phyloP scores from a whole-genome alignment of 345 rosid species.

The Aquilaria yunnanensis region DNA sequence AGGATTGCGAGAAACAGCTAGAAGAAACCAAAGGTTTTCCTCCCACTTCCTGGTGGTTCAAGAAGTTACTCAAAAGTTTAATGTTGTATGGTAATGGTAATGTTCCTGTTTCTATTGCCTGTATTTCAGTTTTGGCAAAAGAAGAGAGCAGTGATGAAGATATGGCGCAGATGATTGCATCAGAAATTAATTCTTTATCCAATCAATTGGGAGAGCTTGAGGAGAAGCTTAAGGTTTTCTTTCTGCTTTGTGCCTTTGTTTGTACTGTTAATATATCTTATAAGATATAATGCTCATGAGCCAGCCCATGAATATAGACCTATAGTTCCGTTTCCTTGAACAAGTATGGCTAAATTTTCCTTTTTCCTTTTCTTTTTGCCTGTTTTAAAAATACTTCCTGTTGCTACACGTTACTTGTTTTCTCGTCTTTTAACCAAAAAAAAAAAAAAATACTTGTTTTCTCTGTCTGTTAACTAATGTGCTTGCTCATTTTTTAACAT shows the following conservation, averaged over 20 bases:
- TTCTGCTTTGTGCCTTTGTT: background rate
- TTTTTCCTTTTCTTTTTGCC: conserved; percentile 3
- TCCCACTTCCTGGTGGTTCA: conserved; percentile 2
- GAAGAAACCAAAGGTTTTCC: conserved; percentile 66
- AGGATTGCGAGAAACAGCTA: conserved; percentile 81
- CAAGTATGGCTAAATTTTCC: background rate
- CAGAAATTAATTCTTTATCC: conserved; percentile 65
- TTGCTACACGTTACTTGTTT: background rate
- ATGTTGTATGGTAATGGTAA: background rate
- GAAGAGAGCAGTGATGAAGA: conserved; percentile 75
- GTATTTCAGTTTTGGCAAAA: conserved; percentile 53
- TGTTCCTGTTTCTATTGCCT: background rate
- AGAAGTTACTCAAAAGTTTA: background rate
- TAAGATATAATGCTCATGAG: background rate
- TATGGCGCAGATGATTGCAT: conserved; percentile 91
- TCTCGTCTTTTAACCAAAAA: too few species aligned
- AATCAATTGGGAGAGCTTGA: conserved; percentile 62
- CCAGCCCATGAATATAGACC: background rate
- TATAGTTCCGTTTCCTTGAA: too few species aligned
- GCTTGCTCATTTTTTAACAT: background rate
- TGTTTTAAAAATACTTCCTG: conserved; percentile 1
- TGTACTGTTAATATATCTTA: background rate
- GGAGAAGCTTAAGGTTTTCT: conserved; percentile 74
- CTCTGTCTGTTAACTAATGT: too few species aligned
- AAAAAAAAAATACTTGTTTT: too few species aligned